Conservation (phyloP, 495 filamentous ascomycete genomes). For the Neurospora discreta region DNA sequence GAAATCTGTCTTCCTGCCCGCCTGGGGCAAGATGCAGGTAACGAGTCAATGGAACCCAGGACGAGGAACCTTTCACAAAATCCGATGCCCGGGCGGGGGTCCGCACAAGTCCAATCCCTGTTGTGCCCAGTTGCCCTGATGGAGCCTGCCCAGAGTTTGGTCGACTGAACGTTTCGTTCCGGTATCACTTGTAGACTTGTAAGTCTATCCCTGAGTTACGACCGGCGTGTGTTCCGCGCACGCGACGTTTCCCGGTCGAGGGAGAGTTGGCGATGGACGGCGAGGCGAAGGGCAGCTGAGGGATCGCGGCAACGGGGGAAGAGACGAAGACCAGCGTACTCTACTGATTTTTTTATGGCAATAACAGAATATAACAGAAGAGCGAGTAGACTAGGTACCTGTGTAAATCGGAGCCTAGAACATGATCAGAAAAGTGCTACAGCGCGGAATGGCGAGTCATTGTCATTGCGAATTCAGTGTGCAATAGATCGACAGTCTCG, state of each 20-base stretch:
- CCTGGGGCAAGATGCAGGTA: conserved; percentile 1
- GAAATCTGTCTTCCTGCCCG: conserved; percentile 1
- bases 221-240: neutral
- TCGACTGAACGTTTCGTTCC: neutral
- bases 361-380: neutral
- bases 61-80: neutral
- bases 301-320: neutral
- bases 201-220: neutral
- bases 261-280: neutral
- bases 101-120: neutral
- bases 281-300: neutral
- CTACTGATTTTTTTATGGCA: neutral
- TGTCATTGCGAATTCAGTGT: neutral
- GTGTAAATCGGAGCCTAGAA: neutral
- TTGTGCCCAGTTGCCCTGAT: neutral
- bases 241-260: neutral
- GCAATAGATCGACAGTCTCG: neutral
- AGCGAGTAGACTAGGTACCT: neutral
- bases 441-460: neutral
- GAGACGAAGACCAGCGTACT: neutral
- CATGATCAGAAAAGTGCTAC: neutral
- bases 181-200: neutral
- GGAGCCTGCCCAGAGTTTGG: neutral
- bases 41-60: neutral
- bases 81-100: neutral